Base-by-base conservation (phyloP, 2,329 filamentous ascomycete species). In the Fusarium anguioides region DNA sequence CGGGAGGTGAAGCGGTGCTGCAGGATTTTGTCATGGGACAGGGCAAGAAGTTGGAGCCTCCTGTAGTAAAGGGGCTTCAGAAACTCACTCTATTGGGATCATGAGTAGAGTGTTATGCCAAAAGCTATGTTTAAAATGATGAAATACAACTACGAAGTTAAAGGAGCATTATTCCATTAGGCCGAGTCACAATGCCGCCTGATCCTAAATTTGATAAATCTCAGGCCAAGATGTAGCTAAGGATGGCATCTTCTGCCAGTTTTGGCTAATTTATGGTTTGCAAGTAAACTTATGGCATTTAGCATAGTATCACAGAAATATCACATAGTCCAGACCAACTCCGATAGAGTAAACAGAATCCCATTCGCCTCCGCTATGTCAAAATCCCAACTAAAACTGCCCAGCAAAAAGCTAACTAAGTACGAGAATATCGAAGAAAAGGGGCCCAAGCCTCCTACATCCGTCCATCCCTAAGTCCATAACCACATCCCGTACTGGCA, bases 1-100 rank as follows among this genome's bases (percentile, higher is more conserved):
- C 75, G n/a, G 85, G 85, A 5, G 84, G 81, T 3, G 83, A 85
- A 21, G 84, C 81, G 5, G 85, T 87, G 31, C 70, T 87, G 50
- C 79, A 80, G 53, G 84, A 87, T 60, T 84, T 81, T 63, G 74
- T 86, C 44, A 77, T 83, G 60, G 83, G 79, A 9, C 78, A 76
- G 67, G 79, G 77, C 68, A 79, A 81, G 72, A 81, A 75, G 68
- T 78, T 82, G 69, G 79, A 82, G 54, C 78, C 83, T 33, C 86
- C 86, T 23, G 75, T 82, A 12, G 79, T 88, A n/a, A 78, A 77
- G 39, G 75, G 74, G 4, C 77, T 88, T 71, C 79, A 82, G 73
- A 85, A 80, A 74, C 68, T 88, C 50, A 80, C 82, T 15, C 73
- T 88, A 21, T 67, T 88, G 36, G 85, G 84, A 8, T 84, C 75